Evolutionary conservation across 345 rosid species (phyloP).

Genomic region (Euclidium syriacum): DNA sequence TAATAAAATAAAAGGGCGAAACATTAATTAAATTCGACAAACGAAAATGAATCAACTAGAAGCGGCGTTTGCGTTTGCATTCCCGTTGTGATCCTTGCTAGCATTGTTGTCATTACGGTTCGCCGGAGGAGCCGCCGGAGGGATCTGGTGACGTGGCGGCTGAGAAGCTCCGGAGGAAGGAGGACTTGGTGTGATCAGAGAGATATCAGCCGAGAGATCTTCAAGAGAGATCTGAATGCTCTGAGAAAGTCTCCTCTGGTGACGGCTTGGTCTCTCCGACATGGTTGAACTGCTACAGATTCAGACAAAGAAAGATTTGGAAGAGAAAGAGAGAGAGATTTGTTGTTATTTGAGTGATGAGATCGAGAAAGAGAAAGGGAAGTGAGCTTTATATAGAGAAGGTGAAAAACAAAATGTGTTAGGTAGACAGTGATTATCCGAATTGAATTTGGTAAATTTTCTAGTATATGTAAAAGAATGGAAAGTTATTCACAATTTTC

Average conservation of each 20-base stretch:
- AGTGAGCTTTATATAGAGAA: constrained; percentile 11
- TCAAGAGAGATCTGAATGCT: constrained; percentile 22
- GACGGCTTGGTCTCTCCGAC: constrained; percentile 36
- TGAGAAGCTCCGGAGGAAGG: constrained; percentile 15
- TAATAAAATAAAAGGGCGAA: background rate
- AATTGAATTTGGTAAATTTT: background rate
- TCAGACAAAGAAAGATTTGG: constrained; percentile 2
- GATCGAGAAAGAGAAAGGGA: constrained; percentile 11
- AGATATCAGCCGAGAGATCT: constrained; percentile 21
- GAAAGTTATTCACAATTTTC: too few species aligned
- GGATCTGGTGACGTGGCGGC: constrained; percentile 31
- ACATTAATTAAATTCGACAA: background rate
- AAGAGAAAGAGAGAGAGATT: background rate
- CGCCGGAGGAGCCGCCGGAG: constrained; percentile 27
- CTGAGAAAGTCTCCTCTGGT: constrained; percentile 34
- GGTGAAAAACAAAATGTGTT: constrained; percentile 27
- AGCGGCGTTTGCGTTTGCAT: constrained; percentile 7
- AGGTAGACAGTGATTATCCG: constrained; percentile 22
- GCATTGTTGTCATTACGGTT: constrained; percentile 10
- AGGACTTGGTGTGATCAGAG: background rate
- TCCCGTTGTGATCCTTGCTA: constrained; percentile 13
- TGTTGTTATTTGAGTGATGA: background rate
- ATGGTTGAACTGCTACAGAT: constrained; percentile 20
- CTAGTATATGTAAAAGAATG: background rate
- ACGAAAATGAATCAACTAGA: constrained; percentile 10